phyloP scores from a whole-genome alignment of 1,139 yeast species.

The Geotrichum citri-aurantii region DNA sequence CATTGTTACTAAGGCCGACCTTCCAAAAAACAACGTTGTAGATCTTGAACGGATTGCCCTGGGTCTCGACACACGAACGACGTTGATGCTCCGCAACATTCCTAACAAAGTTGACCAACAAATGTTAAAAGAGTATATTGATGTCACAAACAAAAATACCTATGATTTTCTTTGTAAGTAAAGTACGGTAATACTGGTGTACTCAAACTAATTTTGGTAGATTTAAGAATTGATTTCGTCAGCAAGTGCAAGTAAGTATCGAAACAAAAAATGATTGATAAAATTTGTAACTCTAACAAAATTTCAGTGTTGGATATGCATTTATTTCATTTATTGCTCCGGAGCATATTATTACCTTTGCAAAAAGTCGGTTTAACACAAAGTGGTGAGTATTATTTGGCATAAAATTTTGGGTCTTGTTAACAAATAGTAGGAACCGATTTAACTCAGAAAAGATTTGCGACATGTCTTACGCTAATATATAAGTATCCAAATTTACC shows the following conservation, averaged over 20 bases:
- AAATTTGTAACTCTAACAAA: not conserved
- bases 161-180: conserved; percentile 50
- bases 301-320: conserved; percentile 45
- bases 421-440: conserved; percentile 29
- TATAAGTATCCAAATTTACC: conserved; percentile 27
- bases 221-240: conserved; percentile 46
- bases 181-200: no score
- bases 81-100: conserved; percentile 48
- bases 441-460: conserved; percentile 47
- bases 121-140: conserved; percentile 43
- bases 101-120: conserved; percentile 46
- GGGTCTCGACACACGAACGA: conserved; percentile 43
- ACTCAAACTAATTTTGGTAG: conserved; percentile 24
- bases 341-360: conserved; percentile 42
- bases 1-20: conserved; percentile 31
- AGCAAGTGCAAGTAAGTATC: conserved; percentile 43
- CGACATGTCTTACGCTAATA: conserved; percentile 46
- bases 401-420: not conserved
- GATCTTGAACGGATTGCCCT: conserved; percentile 36
- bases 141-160: conserved; percentile 43
- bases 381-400: conserved; percentile 35
- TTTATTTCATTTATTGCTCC: conserved; percentile 46
- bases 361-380: conserved; percentile 42
- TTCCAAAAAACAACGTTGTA: conserved; percentile 35
- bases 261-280: not conserved